Evolutionary conservation across 1,139 yeast species (phyloP), one percentile per base, ranked within the genome.

Genomic region (Scheffersomyces segobiensis): DNA sequence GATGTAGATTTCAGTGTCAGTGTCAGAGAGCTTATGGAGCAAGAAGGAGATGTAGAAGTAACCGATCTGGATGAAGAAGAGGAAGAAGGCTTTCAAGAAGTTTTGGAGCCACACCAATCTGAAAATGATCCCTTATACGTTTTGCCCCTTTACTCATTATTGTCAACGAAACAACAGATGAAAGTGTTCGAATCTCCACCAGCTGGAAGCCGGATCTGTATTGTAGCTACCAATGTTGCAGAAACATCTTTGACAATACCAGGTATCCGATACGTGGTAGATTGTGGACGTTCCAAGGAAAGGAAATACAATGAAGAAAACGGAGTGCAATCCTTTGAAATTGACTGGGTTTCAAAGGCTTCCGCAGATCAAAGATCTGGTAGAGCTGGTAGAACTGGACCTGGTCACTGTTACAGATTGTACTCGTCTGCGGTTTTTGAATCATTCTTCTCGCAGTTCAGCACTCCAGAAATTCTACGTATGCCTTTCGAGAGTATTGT

Each of bases 381-480:
- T 74, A 89, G 99, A 82, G 99, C 99, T 55, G 99, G 99, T 71
- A 90, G 99, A 84, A 95, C 98, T 0, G 99, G 99, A 0, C 98
- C 99, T 0, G 99, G 99, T 57, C 99, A 96, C 69, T 92, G 98
- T 71, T 96, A 96, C 71, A 80, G 99, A 60, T 75, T 96, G 22
- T 96, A 82, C 67, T 93, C 99, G 0, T 93, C 98, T n/a, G 99
- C 99, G 0, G 91, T 96, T 8, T 96, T 82, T 71, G 98, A 95
- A 69, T 85, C 87, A 60, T 95, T 90, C 65, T 95, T 96, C 71
- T 81, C 81, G 5, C 92, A 89, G 66, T 95, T 95, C 66, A 83
- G 96, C 24, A 82, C 80, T 57, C 99, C 99, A 0, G 99, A 96
- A 71, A 93, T 96, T 57, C 76, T 91, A 60, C 81, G 98, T 64